These are phyloP conservation scores for Fusarium buxicola DNA, from an alignment of 2,329 filamentous ascomycete genomes.

Conservation along the genomic window DNA sequence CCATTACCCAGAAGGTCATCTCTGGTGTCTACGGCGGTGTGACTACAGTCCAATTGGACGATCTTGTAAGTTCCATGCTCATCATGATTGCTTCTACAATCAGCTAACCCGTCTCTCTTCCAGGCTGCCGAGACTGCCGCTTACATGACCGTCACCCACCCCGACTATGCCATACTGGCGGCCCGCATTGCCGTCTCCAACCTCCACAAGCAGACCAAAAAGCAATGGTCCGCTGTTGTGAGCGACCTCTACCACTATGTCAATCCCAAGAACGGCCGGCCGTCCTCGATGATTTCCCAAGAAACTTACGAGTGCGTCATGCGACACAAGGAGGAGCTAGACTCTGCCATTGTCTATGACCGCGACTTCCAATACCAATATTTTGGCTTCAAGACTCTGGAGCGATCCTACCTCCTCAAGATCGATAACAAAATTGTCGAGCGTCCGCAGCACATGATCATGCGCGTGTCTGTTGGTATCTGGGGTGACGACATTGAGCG, in stretches of 20 bases:
- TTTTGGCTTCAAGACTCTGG: slow-evolving; percentile 99
- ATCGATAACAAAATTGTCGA: slow-evolving; percentile 97
- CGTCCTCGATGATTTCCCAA: slow-evolving; percentile 94
- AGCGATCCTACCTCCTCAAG: slow-evolving; percentile 96
- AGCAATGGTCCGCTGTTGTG: slow-evolving; percentile 97
- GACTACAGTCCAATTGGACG: slow-evolving; percentile 94
- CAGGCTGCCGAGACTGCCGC: slow-evolving; percentile 98
- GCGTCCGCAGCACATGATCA: slow-evolving; percentile 99
- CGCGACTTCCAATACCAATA: slow-evolving; percentile 99
- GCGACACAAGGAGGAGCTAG: slow-evolving; percentile 95
- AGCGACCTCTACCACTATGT: slow-evolving; percentile 94
- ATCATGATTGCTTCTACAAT: slow-evolving; percentile 4
- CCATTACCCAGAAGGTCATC: slow-evolving; percentile 99
- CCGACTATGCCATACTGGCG: slow-evolving; percentile 98
- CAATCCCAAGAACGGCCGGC: slow-evolving; percentile 88
- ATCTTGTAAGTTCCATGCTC: slow-evolving; percentile 76
- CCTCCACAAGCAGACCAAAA: slow-evolving; percentile 99
- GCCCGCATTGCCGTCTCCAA: slow-evolving; percentile 99
- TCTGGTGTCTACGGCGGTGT: slow-evolving; percentile 99
- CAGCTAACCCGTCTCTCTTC: slow-evolving; percentile 15
- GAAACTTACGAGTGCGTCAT: slow-evolving; percentile 92
- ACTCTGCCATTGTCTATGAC: slow-evolving; percentile 99
- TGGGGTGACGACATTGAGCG: slow-evolving; percentile 95
- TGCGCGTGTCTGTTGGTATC: slow-evolving; percentile 98
- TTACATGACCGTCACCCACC: slow-evolving; percentile 99